A percentile compares a stretch with the other conserved stretches of the same genome.
Conservation (phyloP, 2,329 filamentous ascomycete genomes). For the Ophiostoma ulmi region DNA sequence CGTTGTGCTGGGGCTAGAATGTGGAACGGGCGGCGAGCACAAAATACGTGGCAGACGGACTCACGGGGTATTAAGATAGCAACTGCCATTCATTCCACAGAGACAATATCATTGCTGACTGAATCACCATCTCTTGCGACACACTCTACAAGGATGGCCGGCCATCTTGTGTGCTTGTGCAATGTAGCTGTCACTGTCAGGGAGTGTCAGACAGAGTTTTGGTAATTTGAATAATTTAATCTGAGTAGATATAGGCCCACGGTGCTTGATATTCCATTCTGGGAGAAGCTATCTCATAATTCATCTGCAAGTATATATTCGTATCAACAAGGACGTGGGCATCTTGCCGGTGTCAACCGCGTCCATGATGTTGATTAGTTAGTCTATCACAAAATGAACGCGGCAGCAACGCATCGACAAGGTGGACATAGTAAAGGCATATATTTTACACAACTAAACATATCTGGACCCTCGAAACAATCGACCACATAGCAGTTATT, state of each 20-base stretch:
- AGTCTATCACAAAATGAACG: neutral
- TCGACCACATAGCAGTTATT: neutral
- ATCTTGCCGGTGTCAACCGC: neutral
- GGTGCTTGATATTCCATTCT: neutral
- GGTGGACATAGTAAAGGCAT: neutral
- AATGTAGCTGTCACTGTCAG: conserved; percentile 8
- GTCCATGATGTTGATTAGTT: neutral
- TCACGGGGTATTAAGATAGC: neutral
- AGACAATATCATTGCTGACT: conserved; percentile 3
- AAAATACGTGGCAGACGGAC: neutral
- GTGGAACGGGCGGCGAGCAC: neutral
- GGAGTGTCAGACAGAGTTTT: neutral
- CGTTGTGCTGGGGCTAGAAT: neutral
- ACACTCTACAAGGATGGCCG: neutral
- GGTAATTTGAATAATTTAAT: neutral
- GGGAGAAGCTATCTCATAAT: neutral
- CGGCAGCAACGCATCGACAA: neutral
- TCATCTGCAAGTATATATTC: too few species aligned
- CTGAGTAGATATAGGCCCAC: neutral
- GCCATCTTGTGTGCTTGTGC: neutral
- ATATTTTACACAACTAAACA: neutral
- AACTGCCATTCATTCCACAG: neutral
- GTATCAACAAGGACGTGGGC: neutral
- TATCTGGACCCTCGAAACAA: neutral
- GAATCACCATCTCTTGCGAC: neutral